Percentiles rank a stretch among this genome's conserved stretches.
Conservation (phyloP, 2,329 filamentous ascomycete species). For the Hymenoscyphus albidus region DNA sequence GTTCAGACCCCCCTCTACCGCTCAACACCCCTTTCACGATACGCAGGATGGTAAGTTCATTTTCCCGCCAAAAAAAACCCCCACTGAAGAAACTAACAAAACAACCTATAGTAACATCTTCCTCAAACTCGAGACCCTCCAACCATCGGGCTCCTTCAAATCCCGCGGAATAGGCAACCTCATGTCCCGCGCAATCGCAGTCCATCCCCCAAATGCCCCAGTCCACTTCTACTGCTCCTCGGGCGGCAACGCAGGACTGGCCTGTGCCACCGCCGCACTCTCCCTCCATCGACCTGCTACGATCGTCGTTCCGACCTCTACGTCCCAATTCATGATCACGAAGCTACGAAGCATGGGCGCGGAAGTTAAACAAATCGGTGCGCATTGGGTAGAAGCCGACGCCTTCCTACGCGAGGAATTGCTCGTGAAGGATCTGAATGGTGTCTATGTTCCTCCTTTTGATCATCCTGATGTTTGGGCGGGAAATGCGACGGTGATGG, state of each 20-base stretch:
- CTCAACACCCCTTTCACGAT: constrained; percentile 27
- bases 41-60: constrained; percentile 30
- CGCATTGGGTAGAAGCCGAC: constrained; percentile 67
- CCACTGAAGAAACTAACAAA: background rate
- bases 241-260: constrained; percentile 80
- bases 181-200: constrained; percentile 50
- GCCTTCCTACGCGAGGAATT: constrained; percentile 57
- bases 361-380: constrained; percentile 65
- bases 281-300: constrained; percentile 63
- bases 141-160: constrained; percentile 85
- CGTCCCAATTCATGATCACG: constrained; percentile 64
- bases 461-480: constrained; percentile 66
- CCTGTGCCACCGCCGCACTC: constrained; percentile 70
- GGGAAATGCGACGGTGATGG: constrained; percentile 57
- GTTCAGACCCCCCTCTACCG: constrained; percentile 27
- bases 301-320: constrained; percentile 67
- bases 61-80: background rate
- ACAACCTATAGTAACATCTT: constrained; percentile 52
- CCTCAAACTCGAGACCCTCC: constrained; percentile 82
- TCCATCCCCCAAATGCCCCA: constrained; percentile 18
- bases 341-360: constrained; percentile 68
- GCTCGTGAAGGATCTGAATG: constrained; percentile 43
- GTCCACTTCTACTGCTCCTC: constrained; percentile 75
- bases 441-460: constrained; percentile 67
- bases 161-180: constrained; percentile 72